These are phyloP conservation scores for Parietaria judaica DNA, from an alignment of 306 rosid species.

Conservation along the genomic window DNA sequence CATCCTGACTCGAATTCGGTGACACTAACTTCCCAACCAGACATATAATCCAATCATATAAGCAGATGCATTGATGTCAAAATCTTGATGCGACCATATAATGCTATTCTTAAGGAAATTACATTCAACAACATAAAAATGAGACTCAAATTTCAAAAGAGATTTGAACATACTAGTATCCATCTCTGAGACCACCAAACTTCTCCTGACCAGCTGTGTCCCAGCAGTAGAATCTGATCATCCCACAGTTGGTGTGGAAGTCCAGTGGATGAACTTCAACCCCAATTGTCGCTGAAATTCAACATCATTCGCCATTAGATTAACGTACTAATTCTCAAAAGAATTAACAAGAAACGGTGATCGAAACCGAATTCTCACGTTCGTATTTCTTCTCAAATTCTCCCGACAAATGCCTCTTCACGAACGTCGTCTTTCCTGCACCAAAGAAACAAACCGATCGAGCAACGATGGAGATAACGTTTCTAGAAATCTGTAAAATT, in stretches of 20 bases:
- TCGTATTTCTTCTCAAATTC: slow-evolving; percentile 83
- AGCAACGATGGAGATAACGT: neutral
- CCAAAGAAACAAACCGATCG: neutral
- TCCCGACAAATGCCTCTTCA: slow-evolving; percentile 63
- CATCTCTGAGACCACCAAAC: slow-evolving; percentile 73
- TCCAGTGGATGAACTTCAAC: slow-evolving; percentile 85
- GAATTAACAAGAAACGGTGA: neutral
- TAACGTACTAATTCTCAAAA: neutral
- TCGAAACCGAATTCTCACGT: slow-evolving; percentile 29
- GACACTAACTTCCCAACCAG: neutral
- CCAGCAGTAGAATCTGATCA: slow-evolving; percentile 69
- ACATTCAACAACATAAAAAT: neutral
- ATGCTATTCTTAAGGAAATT: neutral
- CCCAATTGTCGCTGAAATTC: slow-evolving; percentile 58
- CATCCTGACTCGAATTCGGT: too few species aligned
- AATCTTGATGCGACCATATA: neutral
- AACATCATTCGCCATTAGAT: neutral
- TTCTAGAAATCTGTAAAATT: neutral
- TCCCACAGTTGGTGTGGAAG: slow-evolving; percentile 59
- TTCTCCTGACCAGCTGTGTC: slow-evolving; percentile 84
- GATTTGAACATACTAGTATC: slow-evolving; percentile 51
- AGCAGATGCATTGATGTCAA: neutral
- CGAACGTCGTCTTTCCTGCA: slow-evolving; percentile 71
- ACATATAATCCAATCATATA: neutral
- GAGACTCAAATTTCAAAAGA: neutral